Evolutionary conservation across 352 stramenopile genomes (phyloP), one percentile per base, ranked within the genome.

Genomic region (Phytophthora megakarya): DNA sequence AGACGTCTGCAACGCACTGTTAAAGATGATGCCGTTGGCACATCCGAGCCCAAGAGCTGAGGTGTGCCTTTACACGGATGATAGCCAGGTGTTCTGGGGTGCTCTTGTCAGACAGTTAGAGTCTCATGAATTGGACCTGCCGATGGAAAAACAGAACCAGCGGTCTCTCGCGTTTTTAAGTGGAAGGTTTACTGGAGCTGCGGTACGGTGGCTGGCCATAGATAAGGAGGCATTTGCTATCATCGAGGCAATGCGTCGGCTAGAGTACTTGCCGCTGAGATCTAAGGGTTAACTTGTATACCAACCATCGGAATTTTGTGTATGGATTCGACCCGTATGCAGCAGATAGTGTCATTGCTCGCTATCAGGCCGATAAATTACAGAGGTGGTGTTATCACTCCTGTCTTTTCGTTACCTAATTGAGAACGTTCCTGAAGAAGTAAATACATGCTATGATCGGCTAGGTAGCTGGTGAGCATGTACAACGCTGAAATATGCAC

Each of bases 201-300:
- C 40, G 23, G 22, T 1, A 4, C 42, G 53, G 0, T 72, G 61
- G 61, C 25, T 25, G 18, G 57, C 65, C 0, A 64, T 76, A 15
- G 67, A 64, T 18, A 74, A 68, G 26, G 56, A 75, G 33, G 66
- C 48, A 0, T 70, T 57, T 26, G 52, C 65, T 0, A 65, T 69
- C 3, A 23, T 66, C 5, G 42, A 33, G 12, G 40, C 53, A 11
- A 57, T 44, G 7, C 57, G 52, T 1, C 38, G 49, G 5, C 23
- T 65, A 2, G 23, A 26, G 3, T 65, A 75, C 26, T 5, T 75
- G 9, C 52, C 66, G 0, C 25, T 70, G 5, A 15, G 54, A 21
- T 44, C 50, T 9, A 21, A 43, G 7, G 39, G 54, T 18, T 70
- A 74, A 32, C 22, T n/a, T 75, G 1, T 70, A 50, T 22, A 67